Conservation (phyloP, 1,139 yeast species). For the Candida labiduridarum region DNA sequence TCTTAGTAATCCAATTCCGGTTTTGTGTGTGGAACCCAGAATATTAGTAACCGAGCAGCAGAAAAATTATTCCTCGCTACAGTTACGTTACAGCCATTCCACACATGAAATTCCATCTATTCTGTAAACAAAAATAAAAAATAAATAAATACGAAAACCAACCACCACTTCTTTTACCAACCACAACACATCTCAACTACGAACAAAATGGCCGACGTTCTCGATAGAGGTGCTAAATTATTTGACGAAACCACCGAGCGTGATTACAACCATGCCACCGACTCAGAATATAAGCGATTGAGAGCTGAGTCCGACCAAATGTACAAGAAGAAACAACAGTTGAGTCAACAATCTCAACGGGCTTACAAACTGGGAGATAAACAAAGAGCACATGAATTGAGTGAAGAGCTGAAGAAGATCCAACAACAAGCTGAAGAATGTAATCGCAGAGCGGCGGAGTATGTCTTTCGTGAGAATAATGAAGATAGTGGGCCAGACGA, state of each 20-base stretch:
- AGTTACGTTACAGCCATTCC: background rate
- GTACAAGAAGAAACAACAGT: constrained; percentile 54
- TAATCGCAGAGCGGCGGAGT: constrained; percentile 85
- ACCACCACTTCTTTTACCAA: no score
- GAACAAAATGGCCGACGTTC: constrained; percentile 20
- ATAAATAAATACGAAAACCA: background rate
- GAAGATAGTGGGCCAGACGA: constrained; percentile 82
- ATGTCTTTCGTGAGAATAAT: constrained; percentile 86
- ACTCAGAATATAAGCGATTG: constrained; percentile 61
- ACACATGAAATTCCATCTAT: background rate
- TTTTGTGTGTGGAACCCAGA: no score
- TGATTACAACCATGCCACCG: constrained; percentile 77
- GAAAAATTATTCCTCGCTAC: background rate
- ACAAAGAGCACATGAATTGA: constrained; percentile 68
- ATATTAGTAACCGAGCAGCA: background rate
- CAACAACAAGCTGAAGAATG: constrained; percentile 63
- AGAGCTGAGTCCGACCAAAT: constrained; percentile 73
- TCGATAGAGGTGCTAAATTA: constrained; percentile 43
- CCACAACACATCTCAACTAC: background rate
- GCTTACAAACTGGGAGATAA: constrained; percentile 80
- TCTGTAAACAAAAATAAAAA: background rate
- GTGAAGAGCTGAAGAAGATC: constrained; percentile 67
- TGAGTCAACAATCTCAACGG: constrained; percentile 68
- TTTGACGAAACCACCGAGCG: constrained; percentile 33
- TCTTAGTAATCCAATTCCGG: no score